Conservation (phyloP, 371 early-diverging fungal genomes). For the Nematocida displodere region DNA sequence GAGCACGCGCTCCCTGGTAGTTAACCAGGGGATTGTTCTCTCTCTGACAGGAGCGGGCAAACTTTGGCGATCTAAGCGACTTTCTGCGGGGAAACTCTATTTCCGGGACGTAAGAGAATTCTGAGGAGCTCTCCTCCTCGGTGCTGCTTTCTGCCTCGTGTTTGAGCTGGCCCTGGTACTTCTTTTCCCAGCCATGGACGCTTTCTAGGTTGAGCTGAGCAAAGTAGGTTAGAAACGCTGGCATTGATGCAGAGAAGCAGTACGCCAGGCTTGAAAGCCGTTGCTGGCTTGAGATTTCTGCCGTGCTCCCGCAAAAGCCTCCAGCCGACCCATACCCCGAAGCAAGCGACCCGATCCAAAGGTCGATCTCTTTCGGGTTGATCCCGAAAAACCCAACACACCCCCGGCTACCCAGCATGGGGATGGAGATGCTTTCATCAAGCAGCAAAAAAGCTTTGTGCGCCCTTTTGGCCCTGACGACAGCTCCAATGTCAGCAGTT, state of each 20-base stretch:
- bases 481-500: slow-evolving; percentile 73
- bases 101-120: slow-evolving; percentile 25
- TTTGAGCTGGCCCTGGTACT: neutral
- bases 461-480: slow-evolving; percentile 80
- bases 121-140: slow-evolving; percentile 10
- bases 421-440: slow-evolving; percentile 87
- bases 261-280: slow-evolving; percentile 83
- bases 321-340: slow-evolving; percentile 78
- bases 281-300: slow-evolving; percentile 83
- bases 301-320: slow-evolving; percentile 83
- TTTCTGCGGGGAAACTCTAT: slow-evolving; percentile 25
- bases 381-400: slow-evolving; percentile 76
- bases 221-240: slow-evolving; percentile 82
- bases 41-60: neutral
- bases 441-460: slow-evolving; percentile 91
- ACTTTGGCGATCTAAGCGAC: slow-evolving; percentile 30
- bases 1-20: neutral
- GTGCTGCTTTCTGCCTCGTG: neutral
- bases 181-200: slow-evolving; percentile 30
- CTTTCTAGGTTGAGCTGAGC: slow-evolving; percentile 75
- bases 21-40: slow-evolving; percentile 43
- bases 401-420: slow-evolving; percentile 79
- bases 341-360: slow-evolving; percentile 81
- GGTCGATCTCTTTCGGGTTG: slow-evolving; percentile 74
- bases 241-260: slow-evolving; percentile 93